Conservation (phyloP, 78 protist genomes). For the Dictyostelium intermedium region DNA sequence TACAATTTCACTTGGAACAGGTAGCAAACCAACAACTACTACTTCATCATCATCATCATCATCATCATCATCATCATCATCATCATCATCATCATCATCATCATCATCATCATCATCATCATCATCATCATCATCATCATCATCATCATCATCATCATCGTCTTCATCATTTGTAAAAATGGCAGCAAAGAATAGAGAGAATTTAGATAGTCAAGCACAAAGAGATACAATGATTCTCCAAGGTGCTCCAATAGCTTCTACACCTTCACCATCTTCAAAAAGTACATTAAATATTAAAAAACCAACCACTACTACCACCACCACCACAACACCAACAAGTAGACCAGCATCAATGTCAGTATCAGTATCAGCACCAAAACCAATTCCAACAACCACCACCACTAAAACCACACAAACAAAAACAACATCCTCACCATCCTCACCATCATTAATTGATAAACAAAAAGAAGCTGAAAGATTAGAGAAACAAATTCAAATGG, state of each 20-base stretch:
- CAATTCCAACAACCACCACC: neutral
- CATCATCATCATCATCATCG: neutral
- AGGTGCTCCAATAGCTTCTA: neutral
- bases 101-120: neutral
- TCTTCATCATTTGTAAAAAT: conserved; percentile 46
- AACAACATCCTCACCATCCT: neutral
- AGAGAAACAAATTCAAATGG: conserved; percentile 17
- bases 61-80: conserved; percentile 9
- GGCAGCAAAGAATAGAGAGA: conserved; percentile 59
- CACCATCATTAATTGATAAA: neutral
- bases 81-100: conserved; percentile 31
- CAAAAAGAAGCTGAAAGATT: neutral
- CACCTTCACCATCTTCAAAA: neutral
- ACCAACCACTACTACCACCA: neutral
- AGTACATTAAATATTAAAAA: neutral
- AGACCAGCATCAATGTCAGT: neutral
- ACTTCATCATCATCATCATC: neutral
- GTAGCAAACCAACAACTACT: neutral
- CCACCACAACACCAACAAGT: neutral
- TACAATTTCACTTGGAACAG: conserved; percentile 14
- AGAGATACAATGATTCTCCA: neutral
- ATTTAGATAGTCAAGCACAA: conserved; percentile 30
- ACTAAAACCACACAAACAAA: neutral
- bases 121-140: neutral
- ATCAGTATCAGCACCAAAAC: neutral